Base-by-base conservation (phyloP, 2,329 filamentous ascomycete species). In the Exophiala oligosperma region DNA sequence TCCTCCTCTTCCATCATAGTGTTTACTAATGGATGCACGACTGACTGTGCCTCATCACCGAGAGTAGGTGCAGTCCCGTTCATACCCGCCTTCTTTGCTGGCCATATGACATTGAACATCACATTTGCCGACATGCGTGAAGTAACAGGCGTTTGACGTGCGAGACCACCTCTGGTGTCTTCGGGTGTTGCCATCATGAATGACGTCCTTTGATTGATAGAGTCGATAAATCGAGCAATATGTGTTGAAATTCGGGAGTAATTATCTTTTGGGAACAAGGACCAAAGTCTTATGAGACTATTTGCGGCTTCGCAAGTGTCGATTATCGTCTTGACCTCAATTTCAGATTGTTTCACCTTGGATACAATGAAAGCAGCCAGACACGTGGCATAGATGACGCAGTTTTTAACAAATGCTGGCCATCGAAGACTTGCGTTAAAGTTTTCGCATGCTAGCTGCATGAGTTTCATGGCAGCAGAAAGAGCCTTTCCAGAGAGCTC, bases 51-150 rank as follows among this genome's bases (percentile, higher is more conserved):
- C 21, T 12, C 12, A 23, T 46, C 43, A 17, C 8, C 24, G 21
- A 23, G 8, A 24, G 43, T 46, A 9, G 17, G 3, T 21, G n/a
- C 43, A 12, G 4, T 23, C 21, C 21, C 17, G 17, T 24, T 46
- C 21, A 23, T 12, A 26, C 21, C 41, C 3, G 41, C 43, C 21
- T 26, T 23, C 4, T 46, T 23, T 23, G 43, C 17, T 14, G 43
- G 43, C 43, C 43, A 46, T 24, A 46, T 46, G 26, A 46, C 43
- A 46, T 46, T 46, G 43, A 46, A 46, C 43, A 46, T 24, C 21
- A 46, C 21, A 46, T 46, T 46, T 23, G 43, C 43, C 21, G 43
- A 46, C 43, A 46, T 46, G 43, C 43, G 43, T 23, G 43, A 46
- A 8, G 21, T 46, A 4, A 46, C 43, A 7, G 43, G 4, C 12